phyloP scores from a whole-genome alignment of 495 filamentous ascomycete species.

The Penicillium flavigenum region DNA sequence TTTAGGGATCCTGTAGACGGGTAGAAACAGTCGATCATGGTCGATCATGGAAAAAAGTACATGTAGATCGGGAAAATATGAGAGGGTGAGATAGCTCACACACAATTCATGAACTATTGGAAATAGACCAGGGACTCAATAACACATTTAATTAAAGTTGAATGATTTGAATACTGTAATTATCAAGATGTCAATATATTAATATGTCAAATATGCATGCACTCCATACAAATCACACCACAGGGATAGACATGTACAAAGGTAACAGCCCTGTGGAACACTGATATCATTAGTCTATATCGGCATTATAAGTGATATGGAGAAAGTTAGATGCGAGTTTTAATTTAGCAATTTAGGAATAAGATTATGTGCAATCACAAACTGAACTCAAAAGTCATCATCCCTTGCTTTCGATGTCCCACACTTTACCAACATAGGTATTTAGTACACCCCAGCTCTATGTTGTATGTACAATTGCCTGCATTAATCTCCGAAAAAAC shows the following conservation, averaged over 20 bases:
- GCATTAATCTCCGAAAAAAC: slow-evolving; percentile 12
- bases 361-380: neutral
- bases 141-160: neutral
- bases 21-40: slow-evolving; percentile 22
- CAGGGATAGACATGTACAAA: neutral
- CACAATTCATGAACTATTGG: neutral
- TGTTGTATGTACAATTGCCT: neutral
- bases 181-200: neutral
- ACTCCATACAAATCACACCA: neutral
- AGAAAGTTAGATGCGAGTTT: neutral
- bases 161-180: neutral
- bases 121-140: neutral
- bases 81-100: slow-evolving; percentile 2
- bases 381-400: neutral
- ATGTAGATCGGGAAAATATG: neutral
- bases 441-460: neutral
- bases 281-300: neutral
- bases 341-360: neutral
- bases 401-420: neutral
- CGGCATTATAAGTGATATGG: neutral
- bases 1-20: slow-evolving; percentile 22
- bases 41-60: slow-evolving; percentile 4
- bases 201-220: neutral
- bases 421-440: neutral
- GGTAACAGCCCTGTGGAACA: neutral